These are phyloP conservation scores for Hypocreales sp. DNA, from an alignment of 2,329 filamentous ascomycete genomes.

Conservation along the genomic window DNA sequence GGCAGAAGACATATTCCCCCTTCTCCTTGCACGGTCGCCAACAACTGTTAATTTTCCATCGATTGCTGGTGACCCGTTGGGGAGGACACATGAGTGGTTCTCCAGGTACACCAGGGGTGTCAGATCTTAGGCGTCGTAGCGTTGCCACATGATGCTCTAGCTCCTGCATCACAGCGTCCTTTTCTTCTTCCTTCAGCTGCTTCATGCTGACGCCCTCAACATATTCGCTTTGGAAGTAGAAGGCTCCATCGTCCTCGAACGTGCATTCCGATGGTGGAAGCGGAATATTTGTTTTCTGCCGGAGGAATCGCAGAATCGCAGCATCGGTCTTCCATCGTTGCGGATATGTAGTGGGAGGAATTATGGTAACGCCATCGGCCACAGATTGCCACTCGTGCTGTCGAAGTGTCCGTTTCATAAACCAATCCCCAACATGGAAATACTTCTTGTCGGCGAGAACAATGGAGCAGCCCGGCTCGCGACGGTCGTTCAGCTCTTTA, in stretches of 20 bases:
- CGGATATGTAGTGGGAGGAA: conserved; percentile 3
- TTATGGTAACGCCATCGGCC: neutral
- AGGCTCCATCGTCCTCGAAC: conserved; percentile 5
- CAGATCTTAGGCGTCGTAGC: conserved; percentile 1
- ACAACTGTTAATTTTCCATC: conserved; percentile 5
- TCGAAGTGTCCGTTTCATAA: conserved; percentile 4
- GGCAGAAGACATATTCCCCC: conserved; percentile 6
- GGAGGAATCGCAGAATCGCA: conserved; percentile 3
- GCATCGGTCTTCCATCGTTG: conserved; percentile 4
- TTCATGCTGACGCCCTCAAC: conserved; percentile 3
- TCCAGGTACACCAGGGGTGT: conserved; percentile 5
- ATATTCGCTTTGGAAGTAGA: conserved; percentile 1
- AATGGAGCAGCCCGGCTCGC: conserved; percentile 3
- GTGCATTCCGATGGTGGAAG: conserved; percentile 1
- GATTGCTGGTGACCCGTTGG: conserved; percentile 1
- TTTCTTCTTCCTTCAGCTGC: conserved; percentile 1
- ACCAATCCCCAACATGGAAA: conserved; percentile 3
- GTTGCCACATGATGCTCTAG: conserved; percentile 1
- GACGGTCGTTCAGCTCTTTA: conserved; percentile 4
- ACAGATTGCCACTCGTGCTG: conserved; percentile 3
- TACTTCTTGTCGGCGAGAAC: conserved; percentile 4
- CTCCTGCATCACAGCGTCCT: conserved; percentile 1
- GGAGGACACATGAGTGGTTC: conserved; percentile 4
- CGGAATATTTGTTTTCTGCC: conserved; percentile 4
- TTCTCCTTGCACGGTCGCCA: conserved; percentile 1